Percentiles rank a stretch among this genome's conserved stretches.
Evolutionary conservation across 495 filamentous ascomycete genomes (phyloP).

Genomic region (Trypethelium eluteriae): DNA sequence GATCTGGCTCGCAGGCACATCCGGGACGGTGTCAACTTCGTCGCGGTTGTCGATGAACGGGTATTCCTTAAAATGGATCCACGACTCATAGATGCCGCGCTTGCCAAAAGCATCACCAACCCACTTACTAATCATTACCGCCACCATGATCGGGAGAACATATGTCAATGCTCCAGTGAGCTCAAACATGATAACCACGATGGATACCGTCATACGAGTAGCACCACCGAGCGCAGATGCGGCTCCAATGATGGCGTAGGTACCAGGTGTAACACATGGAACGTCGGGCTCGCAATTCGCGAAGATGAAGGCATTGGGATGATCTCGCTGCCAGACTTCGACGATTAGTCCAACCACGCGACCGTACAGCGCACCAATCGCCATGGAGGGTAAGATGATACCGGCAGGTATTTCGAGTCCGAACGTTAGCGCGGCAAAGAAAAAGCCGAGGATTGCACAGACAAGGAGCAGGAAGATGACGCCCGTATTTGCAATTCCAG

Average conservation of each 20-base stretch:
- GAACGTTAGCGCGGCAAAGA: constrained; percentile 83
- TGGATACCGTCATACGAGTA: constrained; percentile 94
- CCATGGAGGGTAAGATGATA: constrained; percentile 95
- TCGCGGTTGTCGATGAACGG: constrained; percentile 93
- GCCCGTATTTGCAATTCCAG: constrained; percentile 58
- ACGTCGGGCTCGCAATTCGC: constrained; percentile 75
- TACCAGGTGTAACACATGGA: constrained; percentile 85
- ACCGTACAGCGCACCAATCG: constrained; percentile 88
- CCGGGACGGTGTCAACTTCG: constrained; percentile 61
- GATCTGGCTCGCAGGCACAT: constrained; percentile 73
- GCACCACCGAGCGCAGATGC: constrained; percentile 93
- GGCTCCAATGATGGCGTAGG: constrained; percentile 93
- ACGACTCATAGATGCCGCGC: constrained; percentile 92
- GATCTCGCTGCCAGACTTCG: constrained; percentile 76
- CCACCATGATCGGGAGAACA: constrained; percentile 97
- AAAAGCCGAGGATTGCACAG: constrained; percentile 72
- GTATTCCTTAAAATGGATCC: constrained; percentile 95
- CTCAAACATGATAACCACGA: constrained; percentile 99
- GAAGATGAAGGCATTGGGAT: constrained; percentile 72
- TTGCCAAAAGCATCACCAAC: constrained; percentile 93
- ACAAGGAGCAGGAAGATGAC: constrained; percentile 73
- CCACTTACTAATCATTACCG: constrained; percentile 99
- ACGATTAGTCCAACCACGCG: constrained; percentile 82
- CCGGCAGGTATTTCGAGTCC: constrained; percentile 95
- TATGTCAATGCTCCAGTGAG: constrained; percentile 93